Base-by-base conservation (phyloP, 2,329 filamentous ascomycete species). In the Xylaria sp. region DNA sequence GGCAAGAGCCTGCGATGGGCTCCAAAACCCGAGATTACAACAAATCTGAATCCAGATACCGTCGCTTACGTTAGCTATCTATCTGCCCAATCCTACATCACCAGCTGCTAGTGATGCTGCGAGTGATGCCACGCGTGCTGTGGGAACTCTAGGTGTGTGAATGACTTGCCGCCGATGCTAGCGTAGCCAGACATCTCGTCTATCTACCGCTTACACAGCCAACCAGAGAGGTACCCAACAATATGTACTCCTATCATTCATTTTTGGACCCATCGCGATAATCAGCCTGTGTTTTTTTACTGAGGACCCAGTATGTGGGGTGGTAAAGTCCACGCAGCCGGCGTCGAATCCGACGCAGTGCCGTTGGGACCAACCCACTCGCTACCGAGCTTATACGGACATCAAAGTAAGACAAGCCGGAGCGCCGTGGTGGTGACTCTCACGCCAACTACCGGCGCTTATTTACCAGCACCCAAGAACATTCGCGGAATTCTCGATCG, bases 91-190 rank as follows among this genome's bases (percentile, higher is more conserved):
- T 60, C 59, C 15, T 10, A 31, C 55, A n/a, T 51, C 55, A 39
- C 39, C 20, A 46, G 25, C 33, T 25, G 18, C 67, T 49, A 43
- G 56, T 61, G 56, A 36, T 48, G 59, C 67, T 67, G 67, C 67
- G 41, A 54, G 67, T 67, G 67, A 69, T 69, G 63, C 62, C 58
- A 66, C 63, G 67, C 64, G 62, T 60, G 46, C 25, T 33, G 58
- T 55, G 31, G 31, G 31, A 52, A 63, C 33, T 18, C 23, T n/a
- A 66, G n/a, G 31, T 58, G 62, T 51, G 57, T 52, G 63, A 59
- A 66, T 58, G 63, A 62, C 67, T 59, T 69, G 52, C 57, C 51
- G 63, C 57, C 20, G 60, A 54, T 39, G 31, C 60, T 49, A 31
- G 65, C 59, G 51, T 58, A 31, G 36, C 63, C 62, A 66, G 43